Base-by-base conservation (phyloP, 2,329 filamentous ascomycete species). In the Fusarium torulosum region DNA sequence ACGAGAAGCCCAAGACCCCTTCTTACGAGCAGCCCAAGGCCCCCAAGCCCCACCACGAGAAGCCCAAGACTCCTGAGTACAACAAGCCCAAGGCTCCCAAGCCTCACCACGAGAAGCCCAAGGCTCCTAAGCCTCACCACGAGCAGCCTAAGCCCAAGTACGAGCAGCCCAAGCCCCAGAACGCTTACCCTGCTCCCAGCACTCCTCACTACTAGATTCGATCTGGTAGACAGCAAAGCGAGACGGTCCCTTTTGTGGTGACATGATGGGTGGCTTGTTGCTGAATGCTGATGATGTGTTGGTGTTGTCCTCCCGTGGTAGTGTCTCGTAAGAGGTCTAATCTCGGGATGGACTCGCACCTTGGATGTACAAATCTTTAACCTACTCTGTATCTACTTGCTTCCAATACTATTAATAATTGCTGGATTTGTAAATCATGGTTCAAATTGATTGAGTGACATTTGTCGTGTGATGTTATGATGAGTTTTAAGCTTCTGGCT, bases 1-100 rank as follows among this genome's bases (percentile, higher is more conserved):
- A 63, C 21, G 50, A 56, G 56, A 27, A 53, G 41, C 55, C 55
- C 10, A 53, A 53, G 47, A 17, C 21, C 15, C 19, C 38, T 7
- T 6, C 20, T 7, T 35, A 35, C 33, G 7, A 35, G 14, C 2
- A 17, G 4, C 33, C 33, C 7, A 52, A 50, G 44, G 45, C 53
- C 0, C 19, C 44, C 7, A 40, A 51, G 33, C 53, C 45, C 29
- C 38, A 56, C 17, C 31, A 49, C 15, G 29, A 27, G 23, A 50
- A 51, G 47, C 47, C 47, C 1, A 45, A 45, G 27, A 19, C 43
- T 1, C 43, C 45, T 8, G 35, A 57, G 43, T 27, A 27, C 8
- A 9, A 27, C 7, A 27, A 27, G 25, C 25, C 25, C 25, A 27
- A 27, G 25, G 25, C 23, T 9, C 23, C 23, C 3, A 20, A 49